Base-by-base conservation (phyloP, 2,329 filamentous ascomycete species). In the Lachnum nothofagi region DNA sequence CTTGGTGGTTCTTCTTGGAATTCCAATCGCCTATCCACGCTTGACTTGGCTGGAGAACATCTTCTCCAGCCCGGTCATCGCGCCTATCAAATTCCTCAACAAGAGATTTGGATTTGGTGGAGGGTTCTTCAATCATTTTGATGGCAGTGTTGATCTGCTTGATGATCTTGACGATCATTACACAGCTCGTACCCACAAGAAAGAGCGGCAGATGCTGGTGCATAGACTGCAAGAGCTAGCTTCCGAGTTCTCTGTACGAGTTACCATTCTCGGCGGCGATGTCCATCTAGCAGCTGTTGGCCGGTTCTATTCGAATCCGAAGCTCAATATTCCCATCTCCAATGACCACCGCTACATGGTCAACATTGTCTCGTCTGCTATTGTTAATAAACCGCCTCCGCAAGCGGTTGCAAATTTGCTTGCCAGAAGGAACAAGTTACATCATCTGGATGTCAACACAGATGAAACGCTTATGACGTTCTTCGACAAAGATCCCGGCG, bases 11-110 rank as follows among this genome's bases (percentile, higher is more conserved):
- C 74, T 98, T 5, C 74, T 95, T 7, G 91, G 91, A 44, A 89
- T 97, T 44, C 88, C 88, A 2, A 86, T 93, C 63, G 88, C 88
- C 1, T 93, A 91, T 64, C 88, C 88, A 53, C 88, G 91, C 59
- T 76, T 96, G 46, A 93, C 91, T n/a, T 96, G 91, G 91, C 76
- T 96, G 4, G 91, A 97, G 66, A 96, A 95, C 63, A 86, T 96
- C 49, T 80, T 97, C 59, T 79, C 79, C 14, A 94, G 88, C 52
- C 91, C 91, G 0, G 59, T 96, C 20, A 91, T 96, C 63, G 90
- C 86, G 0, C 90, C 91, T 0, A 82, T 96, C 64, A 91, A 90
- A 63, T 84, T 97, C 54, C 67, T 96, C 60, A 93, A 95, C 72
- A 87, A 91, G 66, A 82, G 91, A 22, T 95, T 97, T 58, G 91